These are phyloP conservation scores for Whalleya microplaca DNA, from an alignment of 2,329 filamentous ascomycete genomes.

Conservation along the genomic window DNA sequence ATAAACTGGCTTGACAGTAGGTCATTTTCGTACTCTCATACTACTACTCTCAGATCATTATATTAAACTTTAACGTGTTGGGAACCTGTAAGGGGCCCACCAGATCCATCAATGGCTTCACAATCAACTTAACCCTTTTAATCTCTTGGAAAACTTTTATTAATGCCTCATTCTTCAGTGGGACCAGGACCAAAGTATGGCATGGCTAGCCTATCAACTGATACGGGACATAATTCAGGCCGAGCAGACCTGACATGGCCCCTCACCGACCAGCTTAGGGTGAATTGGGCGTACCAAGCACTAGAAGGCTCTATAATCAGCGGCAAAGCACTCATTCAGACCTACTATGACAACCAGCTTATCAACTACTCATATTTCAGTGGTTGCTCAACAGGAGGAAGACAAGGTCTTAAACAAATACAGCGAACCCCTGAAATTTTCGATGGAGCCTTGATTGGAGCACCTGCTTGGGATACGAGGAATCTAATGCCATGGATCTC, in stretches of 20 bases:
- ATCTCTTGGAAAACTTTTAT: neutral
- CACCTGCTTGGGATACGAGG: constrained; percentile 50
- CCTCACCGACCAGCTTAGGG: constrained; percentile 33
- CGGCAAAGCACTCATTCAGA: constrained; percentile 47
- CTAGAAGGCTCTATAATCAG: constrained; percentile 48
- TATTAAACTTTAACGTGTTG: too few species aligned
- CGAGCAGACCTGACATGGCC: constrained; percentile 38
- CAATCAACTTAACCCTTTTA: too few species aligned
- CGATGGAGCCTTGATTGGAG: constrained; percentile 53
- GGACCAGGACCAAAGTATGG: constrained; percentile 30
- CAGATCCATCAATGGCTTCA: too few species aligned
- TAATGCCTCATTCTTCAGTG: neutral
- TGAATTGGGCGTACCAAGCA: constrained; percentile 39
- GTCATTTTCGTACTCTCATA: neutral
- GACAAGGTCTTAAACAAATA: constrained; percentile 54
- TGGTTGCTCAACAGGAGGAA: constrained; percentile 58
- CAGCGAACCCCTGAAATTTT: constrained; percentile 51
- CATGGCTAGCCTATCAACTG: constrained; percentile 40
- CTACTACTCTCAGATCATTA: neutral
- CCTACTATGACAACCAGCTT: constrained; percentile 47
- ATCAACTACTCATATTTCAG: constrained; percentile 51
- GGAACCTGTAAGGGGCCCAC: too few species aligned
- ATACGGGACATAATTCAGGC: constrained; percentile 40
- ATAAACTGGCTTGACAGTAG: constrained; percentile 39
- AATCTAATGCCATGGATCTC: constrained; percentile 46